These are phyloP conservation scores for Clathrus columnatus DNA, from an alignment of 768 basidiomycete genomes.

Conservation along the genomic window DNA sequence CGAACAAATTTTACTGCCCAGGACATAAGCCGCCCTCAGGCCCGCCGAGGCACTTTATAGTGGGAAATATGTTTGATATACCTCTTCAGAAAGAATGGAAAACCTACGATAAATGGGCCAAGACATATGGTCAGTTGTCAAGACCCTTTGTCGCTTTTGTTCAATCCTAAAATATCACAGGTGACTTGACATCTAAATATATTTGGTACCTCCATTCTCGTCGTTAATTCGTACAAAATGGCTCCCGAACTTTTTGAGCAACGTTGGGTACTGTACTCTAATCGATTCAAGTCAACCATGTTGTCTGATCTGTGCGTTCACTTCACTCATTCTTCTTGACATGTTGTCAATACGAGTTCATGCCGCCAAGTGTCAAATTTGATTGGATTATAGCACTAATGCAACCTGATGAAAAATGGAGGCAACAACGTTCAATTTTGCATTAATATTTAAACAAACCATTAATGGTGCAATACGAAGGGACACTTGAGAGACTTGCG, in stretches of 20 bases:
- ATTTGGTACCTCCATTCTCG: constrained; percentile 8
- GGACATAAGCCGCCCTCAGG: constrained; percentile 5
- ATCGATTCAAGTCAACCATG: constrained; percentile 7
- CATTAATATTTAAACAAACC: constrained; percentile 2
- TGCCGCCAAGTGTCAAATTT: constrained; percentile 18
- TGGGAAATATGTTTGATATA: constrained; percentile 6
- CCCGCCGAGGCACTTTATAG: not conserved
- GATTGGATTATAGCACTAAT: constrained; percentile 15
- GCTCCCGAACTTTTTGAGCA: constrained; percentile 11
- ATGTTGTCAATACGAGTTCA: not conserved
- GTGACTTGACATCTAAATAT: constrained; percentile 14
- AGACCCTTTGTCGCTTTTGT: not conserved
- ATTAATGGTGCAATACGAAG: not conserved
- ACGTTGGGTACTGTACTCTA: constrained; percentile 11
- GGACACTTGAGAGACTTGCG: not conserved
- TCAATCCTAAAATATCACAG: not conserved
- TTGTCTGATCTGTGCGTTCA: not conserved
- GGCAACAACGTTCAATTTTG: constrained; percentile 18
- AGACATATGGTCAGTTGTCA: constrained; percentile 2
- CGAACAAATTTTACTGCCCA: too few species aligned
- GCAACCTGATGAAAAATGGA: constrained; percentile 16
- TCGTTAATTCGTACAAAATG: constrained; percentile 12
- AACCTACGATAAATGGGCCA: constrained; percentile 1
- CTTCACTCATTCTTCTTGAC: not conserved
- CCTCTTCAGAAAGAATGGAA: constrained; percentile 1